A percentile compares a stretch with the other conserved stretches of the same genome.
These are phyloP conservation scores for Candida saitoana DNA, from an alignment of 805 yeast species.

Conservation along the genomic window DNA sequence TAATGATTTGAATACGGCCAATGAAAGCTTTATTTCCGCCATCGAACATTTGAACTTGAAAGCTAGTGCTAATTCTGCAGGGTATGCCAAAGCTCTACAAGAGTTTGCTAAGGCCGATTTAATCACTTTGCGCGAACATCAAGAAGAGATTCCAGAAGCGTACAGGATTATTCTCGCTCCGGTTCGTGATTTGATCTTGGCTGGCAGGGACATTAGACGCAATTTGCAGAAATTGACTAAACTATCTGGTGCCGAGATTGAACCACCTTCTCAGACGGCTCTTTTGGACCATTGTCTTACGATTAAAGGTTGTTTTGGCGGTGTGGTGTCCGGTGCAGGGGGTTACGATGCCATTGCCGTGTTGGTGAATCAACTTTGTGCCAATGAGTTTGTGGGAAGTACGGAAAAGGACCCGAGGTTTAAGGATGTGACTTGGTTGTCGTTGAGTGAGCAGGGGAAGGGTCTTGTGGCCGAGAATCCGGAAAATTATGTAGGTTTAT, in stretches of 20 bases:
- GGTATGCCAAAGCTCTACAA: background rate
- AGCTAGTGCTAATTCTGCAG: background rate
- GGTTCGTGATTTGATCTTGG: slow-evolving; percentile 4
- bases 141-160: background rate
- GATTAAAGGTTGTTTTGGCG: slow-evolving; percentile 78
- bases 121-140: background rate
- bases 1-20: slow-evolving; percentile 51
- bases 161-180: background rate
- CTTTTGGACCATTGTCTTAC: slow-evolving; percentile 50
- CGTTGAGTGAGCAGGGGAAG: slow-evolving; percentile 55
- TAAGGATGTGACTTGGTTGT: slow-evolving; percentile 59
- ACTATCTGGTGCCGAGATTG: slow-evolving; percentile 78
- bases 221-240: slow-evolving; percentile 58
- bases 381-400: slow-evolving; percentile 21
- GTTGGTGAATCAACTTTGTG: slow-evolving; percentile 49
- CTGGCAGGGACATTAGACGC: slow-evolving; percentile 51
- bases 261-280: slow-evolving; percentile 72
- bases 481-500: slow-evolving; percentile 23
- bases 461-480: slow-evolving; percentile 54
- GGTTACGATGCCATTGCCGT: slow-evolving; percentile 91
- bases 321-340: slow-evolving; percentile 99
- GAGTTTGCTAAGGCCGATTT: background rate
- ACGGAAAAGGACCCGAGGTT: slow-evolving; percentile 27
- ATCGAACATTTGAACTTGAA: slow-evolving; percentile 24
- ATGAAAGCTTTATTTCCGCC: slow-evolving; percentile 50